Evolutionary conservation across 108 stramenopile species (phyloP), one percentile per base, ranked within the genome.

Genomic region (Skeletonema potamos): DNA sequence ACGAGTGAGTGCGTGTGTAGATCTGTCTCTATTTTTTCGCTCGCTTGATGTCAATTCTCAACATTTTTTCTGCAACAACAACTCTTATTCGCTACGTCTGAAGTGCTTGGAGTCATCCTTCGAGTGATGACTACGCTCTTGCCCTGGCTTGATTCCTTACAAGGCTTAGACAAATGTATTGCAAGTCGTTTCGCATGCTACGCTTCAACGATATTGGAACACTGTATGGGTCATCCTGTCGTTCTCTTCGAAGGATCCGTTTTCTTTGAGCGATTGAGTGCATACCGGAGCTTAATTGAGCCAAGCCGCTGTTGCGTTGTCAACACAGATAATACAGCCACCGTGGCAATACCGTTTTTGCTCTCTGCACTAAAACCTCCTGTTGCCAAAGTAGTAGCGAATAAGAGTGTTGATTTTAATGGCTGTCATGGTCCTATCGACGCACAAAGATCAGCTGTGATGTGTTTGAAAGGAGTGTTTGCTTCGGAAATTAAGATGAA

Each of bases 111-210:
- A 11, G 87, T 89, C 13, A 27, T 94, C 6, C 44, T 92, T 10
- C 73, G 94, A 29, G 62, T 95, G 64, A 95, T 95, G 94, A 90
- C 91, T 28, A 86, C 78, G 43, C 60, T 92, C 29, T 33, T 86
- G 17, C 91, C 91, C 0, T 82, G 72, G 57, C 68, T 95, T 2
- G 7, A 70, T 18, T 68, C 73, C 22, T 54, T 92, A 3, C 58
- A 76, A 46, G 27, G 22, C n/a, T 44, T 72, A 6, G 89, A 94
- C 64, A 41, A 66, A 12, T 73, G 74, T 44, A 73, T 89, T 27
- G 81, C 83, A 4, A 73, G 62, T 70, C 77, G 91, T 26, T 95
- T 92, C 72, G 85, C 82, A 33, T 58, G 74, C 54, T 89, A 88
- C 76, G 91, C 84, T 48, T 66, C 76, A 10, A 41, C 82, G 7